Base-by-base conservation (phyloP, 1,139 yeast genomes). In the Taiozyma onychis region DNA sequence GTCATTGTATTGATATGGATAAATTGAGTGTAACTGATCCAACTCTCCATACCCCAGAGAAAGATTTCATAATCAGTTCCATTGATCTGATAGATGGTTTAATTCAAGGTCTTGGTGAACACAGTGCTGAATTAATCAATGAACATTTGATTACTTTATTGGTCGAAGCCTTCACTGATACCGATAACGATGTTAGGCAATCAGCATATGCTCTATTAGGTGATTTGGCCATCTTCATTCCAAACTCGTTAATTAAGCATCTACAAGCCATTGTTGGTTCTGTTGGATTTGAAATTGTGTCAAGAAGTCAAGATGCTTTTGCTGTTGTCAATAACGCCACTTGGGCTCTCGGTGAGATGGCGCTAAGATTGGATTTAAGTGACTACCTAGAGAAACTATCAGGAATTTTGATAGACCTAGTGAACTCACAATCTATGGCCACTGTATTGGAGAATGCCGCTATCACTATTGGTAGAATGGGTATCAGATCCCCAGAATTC, bases 391-490 rank as follows among this genome's bases (percentile, higher is more conserved):
- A 73, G 44, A 84, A 83, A 41, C 68, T 88, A 54, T 74, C 87
- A 48, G 76, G 77, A 43, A 69, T 85, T 26, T 69, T 91, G 49
- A 77, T 88, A 22, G 87, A 88, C 14, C 74, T 89, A 24, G 70
- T 91, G 48, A 73, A 78, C 53, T 72, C 82, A 50, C 57, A 61
- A 35, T 65, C 78, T 30, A 83, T 81, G 53, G 76, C 81, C 43
- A 77, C 89, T 0, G 88, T 93, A 4, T 66, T 85, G 58, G 98
- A 91, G 63, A 93, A 93, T 66, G 83, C 91, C 1, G 95, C 96
- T n/a, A 87, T 90, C 51, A 86, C 98, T 43, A 72, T 93, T 51
- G 98, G 98, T n/a, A 78, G 98, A 57, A 72, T 91, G 64, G 97
- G 96, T 3, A 66, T 83, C 39, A 71, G 76, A 49, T 79, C 80